Evolutionary conservation across 2,329 filamentous ascomycete genomes (phyloP).

Genomic region (Ceratocystis smalleyi): DNA sequence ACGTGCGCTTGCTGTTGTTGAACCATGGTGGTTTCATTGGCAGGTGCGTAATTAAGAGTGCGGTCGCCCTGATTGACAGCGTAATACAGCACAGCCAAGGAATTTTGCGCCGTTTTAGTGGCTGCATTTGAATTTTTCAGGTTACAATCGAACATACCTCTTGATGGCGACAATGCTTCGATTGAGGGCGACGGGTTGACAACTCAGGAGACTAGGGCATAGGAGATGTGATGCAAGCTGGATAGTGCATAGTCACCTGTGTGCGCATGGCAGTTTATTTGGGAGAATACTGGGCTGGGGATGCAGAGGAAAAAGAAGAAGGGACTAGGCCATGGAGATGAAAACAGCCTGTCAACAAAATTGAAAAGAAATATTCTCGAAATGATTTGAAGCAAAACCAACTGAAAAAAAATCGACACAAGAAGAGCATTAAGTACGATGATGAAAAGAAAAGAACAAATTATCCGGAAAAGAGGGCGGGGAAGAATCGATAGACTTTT

Average conservation of each 20-base stretch:
- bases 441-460: not conserved
- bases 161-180: not conserved
- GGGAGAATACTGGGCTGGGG: not conserved
- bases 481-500: not conserved
- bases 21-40: not conserved
- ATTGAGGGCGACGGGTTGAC: too few species aligned
- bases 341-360: not conserved
- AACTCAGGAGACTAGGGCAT: not conserved
- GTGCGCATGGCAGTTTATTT: not conserved
- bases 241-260: not conserved
- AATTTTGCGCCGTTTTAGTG: not conserved
- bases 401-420: too few species aligned
- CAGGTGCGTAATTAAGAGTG: not conserved
- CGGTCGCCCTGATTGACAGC: not conserved
- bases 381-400: too few species aligned
- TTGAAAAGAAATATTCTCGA: not conserved
- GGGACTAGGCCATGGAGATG: not conserved
- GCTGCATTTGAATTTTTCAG: not conserved
- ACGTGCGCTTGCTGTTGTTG: not conserved
- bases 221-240: not conserved
- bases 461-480: not conserved
- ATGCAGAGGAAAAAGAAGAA: constrained; percentile 1
- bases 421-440: too few species aligned
- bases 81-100: not conserved
- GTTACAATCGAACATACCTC: not conserved